Base-by-base conservation (phyloP, 2,329 filamentous ascomycete species). In the Beauveria varroae region DNA sequence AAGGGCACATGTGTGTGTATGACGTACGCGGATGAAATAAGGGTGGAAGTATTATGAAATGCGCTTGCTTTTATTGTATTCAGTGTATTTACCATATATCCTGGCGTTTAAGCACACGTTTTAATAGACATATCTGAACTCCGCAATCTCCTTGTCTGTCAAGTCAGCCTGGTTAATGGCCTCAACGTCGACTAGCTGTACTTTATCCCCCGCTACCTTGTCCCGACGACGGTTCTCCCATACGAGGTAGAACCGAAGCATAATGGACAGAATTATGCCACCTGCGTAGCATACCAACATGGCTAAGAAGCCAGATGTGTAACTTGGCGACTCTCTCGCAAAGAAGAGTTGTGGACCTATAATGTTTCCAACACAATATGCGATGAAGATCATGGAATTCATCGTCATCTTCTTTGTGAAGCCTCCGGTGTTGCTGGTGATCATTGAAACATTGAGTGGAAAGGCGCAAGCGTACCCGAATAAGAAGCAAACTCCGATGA, bases 331-430 rank as follows among this genome's bases (percentile, higher is more conserved):
- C 67, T 89, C 83, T 52, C 71, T 72, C n/a, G 76, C 73, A n/a
- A 82, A 74, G 73, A 86, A 87, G 2, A 86, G 77, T 67, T 86
- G 83, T 0, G 84, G 83, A 0, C 81, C 84, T 41, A 84, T 79
- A 8, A 85, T 81, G 67, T 88, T 88, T 1, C 85, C 86, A 0
- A 78, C 73, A 49, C 81, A 82, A 78, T 84, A 86, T 1, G 80
- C 79, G 50, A 87, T 75, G 67, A 87, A 87, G 63, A 82, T 53
- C 65, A 81, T 79, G 1, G 83, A 81, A 5, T 85, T 79, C 8
- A 81, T 79, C 12, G 81, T 78, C 2, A 78, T 77, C 66, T 85
- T 86, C 72, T 87, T 86, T 1, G 83, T 86, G 58, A 84, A 81
- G 0, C 84, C 84, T 20, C 79, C 83, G 14, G 85, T 75, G 65